phyloP scores from a whole-genome alignment of 306 rosid genomes.

The Dalbergia oliveri region DNA sequence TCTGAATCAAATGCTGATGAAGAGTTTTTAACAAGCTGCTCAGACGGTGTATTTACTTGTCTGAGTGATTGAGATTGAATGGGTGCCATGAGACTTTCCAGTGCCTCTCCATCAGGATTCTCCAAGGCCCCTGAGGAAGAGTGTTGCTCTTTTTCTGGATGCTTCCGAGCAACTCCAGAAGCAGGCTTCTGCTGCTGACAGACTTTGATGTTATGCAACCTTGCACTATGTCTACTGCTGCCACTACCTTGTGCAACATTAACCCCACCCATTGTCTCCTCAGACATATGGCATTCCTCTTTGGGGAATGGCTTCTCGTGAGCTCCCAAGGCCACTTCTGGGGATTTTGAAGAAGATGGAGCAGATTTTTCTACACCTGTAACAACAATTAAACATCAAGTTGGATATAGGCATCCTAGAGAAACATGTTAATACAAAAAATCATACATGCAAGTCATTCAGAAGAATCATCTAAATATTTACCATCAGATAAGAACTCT shows the following conservation, averaged over 20 bases:
- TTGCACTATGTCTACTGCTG: constrained; percentile 17
- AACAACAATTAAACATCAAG: constrained; percentile 1
- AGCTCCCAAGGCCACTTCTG: neutral
- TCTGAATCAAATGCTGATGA: neutral
- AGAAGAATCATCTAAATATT: constrained; percentile 3
- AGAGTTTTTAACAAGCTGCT: constrained; percentile 15
- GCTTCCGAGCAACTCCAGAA: constrained; percentile 37
- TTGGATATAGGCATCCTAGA: neutral
- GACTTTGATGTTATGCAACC: constrained; percentile 37
- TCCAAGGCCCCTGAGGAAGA: constrained; percentile 38
- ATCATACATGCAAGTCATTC: neutral
- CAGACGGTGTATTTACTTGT: constrained; percentile 17
- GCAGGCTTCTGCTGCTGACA: constrained; percentile 34
- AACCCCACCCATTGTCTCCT: neutral
- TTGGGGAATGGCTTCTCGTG: constrained; percentile 8
- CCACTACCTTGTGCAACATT: constrained; percentile 28
- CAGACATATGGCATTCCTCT: neutral
- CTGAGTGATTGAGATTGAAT: constrained; percentile 31
- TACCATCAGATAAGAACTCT: constrained; percentile 36
- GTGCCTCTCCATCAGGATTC: constrained; percentile 23
- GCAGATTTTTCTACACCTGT: constrained; percentile 29
- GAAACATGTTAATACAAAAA: neutral
- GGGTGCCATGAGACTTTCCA: constrained; percentile 33
- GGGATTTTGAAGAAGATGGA: constrained; percentile 24
- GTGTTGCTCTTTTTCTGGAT: constrained; percentile 29